Percentiles rank a stretch among this genome's conserved stretches.
phyloP scores from a whole-genome alignment of 148 eudicot genomes.

The Polygonum maritimum region DNA sequence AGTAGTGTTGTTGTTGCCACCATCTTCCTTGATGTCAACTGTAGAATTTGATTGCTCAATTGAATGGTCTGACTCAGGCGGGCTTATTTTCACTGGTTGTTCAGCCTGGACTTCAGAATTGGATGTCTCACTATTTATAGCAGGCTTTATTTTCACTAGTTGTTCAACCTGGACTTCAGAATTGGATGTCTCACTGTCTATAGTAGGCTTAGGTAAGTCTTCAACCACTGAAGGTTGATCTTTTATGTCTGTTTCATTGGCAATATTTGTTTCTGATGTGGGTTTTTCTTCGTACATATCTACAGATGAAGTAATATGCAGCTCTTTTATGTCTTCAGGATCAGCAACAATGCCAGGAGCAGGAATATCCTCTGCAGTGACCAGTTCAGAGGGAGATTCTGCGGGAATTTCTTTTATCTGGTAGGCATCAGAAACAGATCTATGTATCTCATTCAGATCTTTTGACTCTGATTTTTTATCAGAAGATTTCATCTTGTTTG shows the following conservation, averaged over 20 bases:
- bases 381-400: slow-evolving; percentile 5
- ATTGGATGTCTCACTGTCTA: slow-evolving; percentile 11
- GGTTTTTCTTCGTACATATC: slow-evolving; percentile 21
- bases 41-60: slow-evolving; percentile 13
- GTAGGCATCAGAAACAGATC: slow-evolving; percentile 19
- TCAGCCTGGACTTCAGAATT: slow-evolving; percentile 14
- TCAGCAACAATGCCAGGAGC: slow-evolving; percentile 14
- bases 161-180: slow-evolving; percentile 14
- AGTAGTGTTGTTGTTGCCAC: slow-evolving; percentile 10
- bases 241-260: slow-evolving; percentile 14
- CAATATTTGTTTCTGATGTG: slow-evolving; percentile 10
- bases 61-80: slow-evolving; percentile 24
- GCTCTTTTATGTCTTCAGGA: slow-evolving; percentile 32
- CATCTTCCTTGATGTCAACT: slow-evolving; percentile 13
- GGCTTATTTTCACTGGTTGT: slow-evolving; percentile 13
- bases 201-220: slow-evolving; percentile 10
- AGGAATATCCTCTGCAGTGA: slow-evolving; percentile 14
- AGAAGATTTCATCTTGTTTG: slow-evolving; percentile 21
- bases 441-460: slow-evolving; percentile 14
- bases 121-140: slow-evolving; percentile 12
- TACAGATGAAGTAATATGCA: slow-evolving; percentile 31
- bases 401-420: slow-evolving; percentile 13
- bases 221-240: not conserved
- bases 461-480: slow-evolving; percentile 22
- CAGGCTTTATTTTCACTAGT: slow-evolving; percentile 12